Evolutionary conservation across 1,284 basidiomycete species (phyloP).

Genomic region (Malassezia caprae): DNA sequence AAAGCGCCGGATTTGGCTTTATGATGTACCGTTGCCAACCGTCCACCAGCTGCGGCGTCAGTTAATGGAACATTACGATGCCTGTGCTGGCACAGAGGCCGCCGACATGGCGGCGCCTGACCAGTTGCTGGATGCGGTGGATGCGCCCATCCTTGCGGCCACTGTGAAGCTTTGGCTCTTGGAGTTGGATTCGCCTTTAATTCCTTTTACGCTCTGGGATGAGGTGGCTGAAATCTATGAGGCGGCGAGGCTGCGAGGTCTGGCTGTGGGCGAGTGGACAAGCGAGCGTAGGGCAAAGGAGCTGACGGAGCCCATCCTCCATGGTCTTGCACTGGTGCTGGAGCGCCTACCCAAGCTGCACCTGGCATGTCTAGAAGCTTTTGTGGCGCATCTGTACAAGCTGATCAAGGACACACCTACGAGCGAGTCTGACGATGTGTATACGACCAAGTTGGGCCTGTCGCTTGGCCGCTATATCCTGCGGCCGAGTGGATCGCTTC

Average conservation of each 20-base stretch:
- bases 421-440: constrained; percentile 61
- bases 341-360: constrained; percentile 68
- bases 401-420: constrained; percentile 61
- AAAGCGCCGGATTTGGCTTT: constrained; percentile 82
- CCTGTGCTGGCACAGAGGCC: constrained; percentile 16
- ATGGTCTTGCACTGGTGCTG: constrained; percentile 60
- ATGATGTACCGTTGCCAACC: constrained; percentile 60
- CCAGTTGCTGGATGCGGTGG: constrained; percentile 10
- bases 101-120: constrained; percentile 12
- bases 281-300: not conserved
- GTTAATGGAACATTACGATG: constrained; percentile 54
- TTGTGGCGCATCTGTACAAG: constrained; percentile 63
- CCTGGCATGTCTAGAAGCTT: constrained; percentile 66
- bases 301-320: constrained; percentile 55
- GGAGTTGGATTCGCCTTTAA: constrained; percentile 34
- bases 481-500: constrained; percentile 70
- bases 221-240: constrained; percentile 35
- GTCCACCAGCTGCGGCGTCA: constrained; percentile 72
- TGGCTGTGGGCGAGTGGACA: constrained; percentile 19
- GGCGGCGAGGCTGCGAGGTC: constrained; percentile 22
- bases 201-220: constrained; percentile 37
- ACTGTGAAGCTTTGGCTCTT: constrained; percentile 65
- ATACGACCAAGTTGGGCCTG: constrained; percentile 71
- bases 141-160: constrained; percentile 68
- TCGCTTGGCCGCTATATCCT: constrained; percentile 74